Evolutionary conservation across 345 rosid species (phyloP).

Genomic region (Reutealis trisperma): DNA sequence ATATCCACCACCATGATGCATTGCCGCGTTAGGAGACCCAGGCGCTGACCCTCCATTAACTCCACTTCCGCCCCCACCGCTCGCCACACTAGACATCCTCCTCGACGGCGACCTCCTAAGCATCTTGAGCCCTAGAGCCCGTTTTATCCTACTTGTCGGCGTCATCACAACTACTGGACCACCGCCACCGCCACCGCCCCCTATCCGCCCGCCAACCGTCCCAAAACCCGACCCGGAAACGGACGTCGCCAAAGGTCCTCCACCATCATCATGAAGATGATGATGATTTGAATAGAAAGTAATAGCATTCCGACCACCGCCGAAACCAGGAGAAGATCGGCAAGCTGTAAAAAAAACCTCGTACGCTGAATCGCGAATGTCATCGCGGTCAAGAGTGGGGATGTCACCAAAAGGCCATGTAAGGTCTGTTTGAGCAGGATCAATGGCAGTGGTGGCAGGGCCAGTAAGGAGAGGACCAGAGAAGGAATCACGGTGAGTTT

Average conservation of each 20-base stretch:
- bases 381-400: constrained; percentile 53
- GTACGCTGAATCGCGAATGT: constrained; percentile 80
- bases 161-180: constrained; percentile 64
- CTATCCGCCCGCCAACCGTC: constrained; percentile 26
- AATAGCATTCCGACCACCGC: constrained; percentile 65
- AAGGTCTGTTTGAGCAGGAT: constrained; percentile 46
- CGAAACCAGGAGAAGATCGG: constrained; percentile 80
- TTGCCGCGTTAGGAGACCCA: constrained; percentile 47
- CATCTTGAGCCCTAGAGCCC: constrained; percentile 75
- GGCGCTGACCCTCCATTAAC: constrained; percentile 42
- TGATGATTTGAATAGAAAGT: constrained; percentile 54
- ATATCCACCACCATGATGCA: constrained; percentile 9
- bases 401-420: constrained; percentile 76
- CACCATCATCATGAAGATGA: constrained; percentile 26
- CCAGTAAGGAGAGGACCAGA: constrained; percentile 39
- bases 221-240: constrained; percentile 2
- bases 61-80: constrained; percentile 31
- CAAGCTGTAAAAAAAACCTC: constrained; percentile 90
- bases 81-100: constrained; percentile 49
- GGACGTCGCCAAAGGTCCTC: constrained; percentile 27
- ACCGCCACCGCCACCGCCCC: constrained; percentile 13
- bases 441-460: constrained; percentile 21
- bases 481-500: constrained; percentile 51
- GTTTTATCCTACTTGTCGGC: constrained; percentile 69
- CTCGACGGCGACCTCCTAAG: constrained; percentile 68